phyloP scores from a whole-genome alignment of 2,329 filamentous ascomycete species.

The Penicillium sp. region DNA sequence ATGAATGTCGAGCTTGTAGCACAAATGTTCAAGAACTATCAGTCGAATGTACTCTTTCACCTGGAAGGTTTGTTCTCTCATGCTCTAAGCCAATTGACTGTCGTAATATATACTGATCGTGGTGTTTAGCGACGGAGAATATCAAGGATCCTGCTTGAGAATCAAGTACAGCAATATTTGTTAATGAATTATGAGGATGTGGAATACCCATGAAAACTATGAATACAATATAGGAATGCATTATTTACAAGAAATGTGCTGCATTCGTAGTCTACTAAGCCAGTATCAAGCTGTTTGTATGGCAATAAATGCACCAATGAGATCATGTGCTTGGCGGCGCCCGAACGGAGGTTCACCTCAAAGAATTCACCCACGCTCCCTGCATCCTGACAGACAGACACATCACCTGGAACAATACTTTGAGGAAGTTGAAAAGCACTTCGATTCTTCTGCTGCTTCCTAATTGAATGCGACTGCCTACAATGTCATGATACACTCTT shows the following conservation, averaged over 20 bases:
- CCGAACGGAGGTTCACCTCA: conserved; percentile 7
- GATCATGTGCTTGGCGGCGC: conserved; percentile 12
- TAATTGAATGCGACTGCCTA: background rate
- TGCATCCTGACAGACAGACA: background rate
- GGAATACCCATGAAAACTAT: conserved; percentile 5
- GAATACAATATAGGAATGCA: background rate
- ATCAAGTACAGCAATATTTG: background rate
- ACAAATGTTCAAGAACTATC: conserved; percentile 99
- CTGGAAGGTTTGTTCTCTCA: conserved; percentile 68
- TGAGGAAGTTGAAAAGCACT: background rate
- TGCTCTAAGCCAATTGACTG: background rate
- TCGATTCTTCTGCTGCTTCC: background rate
- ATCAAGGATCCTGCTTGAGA: conserved; percentile 69
- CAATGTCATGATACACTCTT: background rate
- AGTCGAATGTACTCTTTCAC: conserved; percentile 95
- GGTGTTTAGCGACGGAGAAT: conserved; percentile 68
- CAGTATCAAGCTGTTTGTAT: background rate
- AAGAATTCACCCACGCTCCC: conserved; percentile 2
- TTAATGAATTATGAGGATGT: conserved; percentile 13
- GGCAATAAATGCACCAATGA: background rate
- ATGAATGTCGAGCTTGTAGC: conserved; percentile 98
- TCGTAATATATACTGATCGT: background rate
- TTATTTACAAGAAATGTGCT: background rate
- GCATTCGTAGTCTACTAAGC: background rate
- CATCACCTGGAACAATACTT: background rate